phyloP scores from a whole-genome alignment of 805 yeast species.

The Wickerhamiella spandovensis region DNA sequence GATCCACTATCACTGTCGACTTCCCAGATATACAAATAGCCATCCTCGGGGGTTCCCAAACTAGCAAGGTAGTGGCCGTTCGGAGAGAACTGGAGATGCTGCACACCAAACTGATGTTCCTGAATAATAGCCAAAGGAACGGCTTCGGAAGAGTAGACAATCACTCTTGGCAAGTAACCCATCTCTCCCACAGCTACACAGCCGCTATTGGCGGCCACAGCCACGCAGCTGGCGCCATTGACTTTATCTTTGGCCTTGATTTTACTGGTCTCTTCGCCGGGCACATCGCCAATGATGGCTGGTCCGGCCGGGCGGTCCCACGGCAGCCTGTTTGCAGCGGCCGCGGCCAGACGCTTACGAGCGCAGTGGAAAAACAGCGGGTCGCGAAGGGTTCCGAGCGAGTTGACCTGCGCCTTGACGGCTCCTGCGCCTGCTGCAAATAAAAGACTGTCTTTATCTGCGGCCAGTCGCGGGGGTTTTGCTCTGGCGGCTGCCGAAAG shows the following conservation, averaged over 20 bases:
- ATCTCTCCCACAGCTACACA: conserved; percentile 56
- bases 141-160: conserved; percentile 24
- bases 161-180: conserved; percentile 55
- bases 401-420: conserved; percentile 9
- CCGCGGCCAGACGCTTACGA: conserved; percentile 10
- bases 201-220: conserved; percentile 40
- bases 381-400: background rate
- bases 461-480: conserved; percentile 2
- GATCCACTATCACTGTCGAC: conserved; percentile 21
- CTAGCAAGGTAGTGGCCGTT: conserved; percentile 45
- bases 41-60: conserved; percentile 56
- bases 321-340: conserved; percentile 1
- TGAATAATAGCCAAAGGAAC: conserved; percentile 40
- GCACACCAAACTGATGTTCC: conserved; percentile 57
- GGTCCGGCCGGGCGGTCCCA: conserved; percentile 6
- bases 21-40: conserved; percentile 51
- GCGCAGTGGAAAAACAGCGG: conserved; percentile 5
- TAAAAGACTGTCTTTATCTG: conserved; percentile 12
- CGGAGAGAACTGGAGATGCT: conserved; percentile 41
- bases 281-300: background rate
- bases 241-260: conserved; percentile 20
- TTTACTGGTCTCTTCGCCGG: conserved; percentile 20
- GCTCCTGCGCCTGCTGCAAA: conserved; percentile 23
- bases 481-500: conserved; percentile 13
- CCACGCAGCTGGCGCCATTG: conserved; percentile 30